Evolutionary conservation across 2,329 filamentous ascomycete genomes (phyloP), one percentile per base, ranked within the genome.

Genomic region (Chaetomiaceae sp.): DNA sequence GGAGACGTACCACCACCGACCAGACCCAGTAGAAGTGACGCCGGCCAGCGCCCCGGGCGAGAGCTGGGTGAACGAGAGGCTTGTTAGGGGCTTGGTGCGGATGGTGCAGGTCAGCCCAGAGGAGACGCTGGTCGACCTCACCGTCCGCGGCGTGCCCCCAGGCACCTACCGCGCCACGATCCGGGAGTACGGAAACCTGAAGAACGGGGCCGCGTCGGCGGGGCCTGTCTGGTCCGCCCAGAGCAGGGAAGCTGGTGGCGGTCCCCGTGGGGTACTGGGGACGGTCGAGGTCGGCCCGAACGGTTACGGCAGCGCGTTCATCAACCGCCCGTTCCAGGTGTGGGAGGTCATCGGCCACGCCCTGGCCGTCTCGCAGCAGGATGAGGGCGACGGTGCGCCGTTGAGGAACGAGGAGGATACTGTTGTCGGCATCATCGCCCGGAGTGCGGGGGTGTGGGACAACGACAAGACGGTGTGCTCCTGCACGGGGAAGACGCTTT

Each of bases 401-500:
- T 68, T 83, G 57, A 74, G 75, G 58, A 90, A 95, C 56, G 87
- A 95, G 62, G 76, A 82, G 45, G 81, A 94, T 64, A 95, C 89
- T 17, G 72, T 96, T 41, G 87, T 95, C 2, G 93, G 93, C 8
- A 90, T 98, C 42, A 88, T 98, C 68, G 93, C 93, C 39, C 76
- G 93, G 62, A 96, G 90, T 66, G 91, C 93, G 14, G 93, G 93
- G n/a, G 85, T 95, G 51, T 98, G 93, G 93, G 91, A 96, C 65
- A 95, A 98, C 60, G 88, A 96, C 64, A 98, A 97, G 76, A 95
- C 87, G 37, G 91, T 98, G 6, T 98, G 93, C 66, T 95, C 89
- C 38, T 98, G 93, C 68, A 95, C 89, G 30, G 93, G 93, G 4
- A 97, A 97, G 79, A 97, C 90, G 47, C 79, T 98, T 10, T 98